Conservation (phyloP, 345 rosid species). For the Raphanus sativus region DNA sequence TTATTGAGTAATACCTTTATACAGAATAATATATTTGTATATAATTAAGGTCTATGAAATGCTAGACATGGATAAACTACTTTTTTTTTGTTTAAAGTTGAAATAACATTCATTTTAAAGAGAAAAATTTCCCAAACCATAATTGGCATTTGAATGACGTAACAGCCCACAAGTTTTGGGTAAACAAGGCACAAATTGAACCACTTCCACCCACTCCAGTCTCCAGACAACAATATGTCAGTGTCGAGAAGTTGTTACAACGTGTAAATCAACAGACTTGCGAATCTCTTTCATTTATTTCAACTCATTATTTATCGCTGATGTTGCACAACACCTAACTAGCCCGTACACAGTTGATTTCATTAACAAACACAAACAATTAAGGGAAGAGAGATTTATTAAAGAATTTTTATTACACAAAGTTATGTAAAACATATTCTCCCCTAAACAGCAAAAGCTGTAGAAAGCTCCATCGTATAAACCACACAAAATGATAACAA, state of each 20-base stretch:
- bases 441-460: conserved; percentile 29
- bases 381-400: conserved; percentile 9
- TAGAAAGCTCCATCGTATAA: conserved; percentile 17
- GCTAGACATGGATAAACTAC: background rate
- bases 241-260: conserved; percentile 41
- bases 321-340: conserved; percentile 35
- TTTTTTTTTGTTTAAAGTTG: background rate
- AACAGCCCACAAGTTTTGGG: conserved; percentile 13
- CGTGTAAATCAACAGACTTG: conserved; percentile 35
- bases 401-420: conserved; percentile 7
- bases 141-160: conserved; percentile 24
- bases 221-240: conserved; percentile 35
- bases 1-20: background rate
- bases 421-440: conserved; percentile 16
- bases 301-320: conserved; percentile 8
- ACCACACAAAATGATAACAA: conserved; percentile 25
- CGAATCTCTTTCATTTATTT: conserved; percentile 34
- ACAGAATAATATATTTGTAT: background rate
- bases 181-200: conserved; percentile 17
- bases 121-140: background rate
- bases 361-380: conserved; percentile 16
- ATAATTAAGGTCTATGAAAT: background rate
- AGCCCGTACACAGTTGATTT: background rate
- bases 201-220: conserved; percentile 30
- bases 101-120: background rate